Percentiles rank a stretch among this genome's conserved stretches.
These are phyloP conservation scores for Tarenaya hassleriana DNA, from an alignment of 345 rosid species.

Conservation along the genomic window DNA sequence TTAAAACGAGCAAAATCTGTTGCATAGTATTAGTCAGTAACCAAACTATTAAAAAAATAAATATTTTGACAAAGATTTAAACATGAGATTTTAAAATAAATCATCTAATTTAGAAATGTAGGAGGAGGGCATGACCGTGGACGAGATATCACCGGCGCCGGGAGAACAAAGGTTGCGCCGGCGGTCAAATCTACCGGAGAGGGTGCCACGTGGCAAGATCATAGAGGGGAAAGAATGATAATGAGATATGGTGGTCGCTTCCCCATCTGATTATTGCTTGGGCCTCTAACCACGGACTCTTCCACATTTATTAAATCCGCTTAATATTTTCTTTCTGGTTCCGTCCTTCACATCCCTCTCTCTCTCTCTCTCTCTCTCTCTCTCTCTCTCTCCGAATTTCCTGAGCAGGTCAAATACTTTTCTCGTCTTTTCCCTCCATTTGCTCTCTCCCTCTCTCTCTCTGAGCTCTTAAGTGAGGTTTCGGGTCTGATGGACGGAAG, in stretches of 20 bases:
- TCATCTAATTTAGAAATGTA: no score
- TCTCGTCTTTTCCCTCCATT: slow-evolving; percentile 24
- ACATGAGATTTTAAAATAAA: no score
- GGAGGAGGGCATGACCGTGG: no score
- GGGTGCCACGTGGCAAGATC: no score
- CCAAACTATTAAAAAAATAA: no score
- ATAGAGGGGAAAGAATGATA: no score
- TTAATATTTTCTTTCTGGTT: slow-evolving; percentile 31
- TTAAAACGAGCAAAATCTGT: no score
- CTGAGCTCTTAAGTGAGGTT: slow-evolving; percentile 19
- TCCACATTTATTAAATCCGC: slow-evolving; percentile 37
- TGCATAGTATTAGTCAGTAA: no score
- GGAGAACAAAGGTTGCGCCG: no score
- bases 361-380: slow-evolving; percentile 10
- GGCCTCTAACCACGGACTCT: slow-evolving; percentile 26
- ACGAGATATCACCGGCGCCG: no score
- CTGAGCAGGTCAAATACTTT: slow-evolving; percentile 31
- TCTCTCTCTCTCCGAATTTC: slow-evolving; percentile 11
- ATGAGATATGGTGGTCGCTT: slow-evolving; percentile 8
- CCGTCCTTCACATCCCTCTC: slow-evolving; percentile 12
- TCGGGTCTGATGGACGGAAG: slow-evolving; percentile 38
- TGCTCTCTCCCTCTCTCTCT: slow-evolving; percentile 19
- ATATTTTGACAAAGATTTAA: no score
- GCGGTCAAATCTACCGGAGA: no score
- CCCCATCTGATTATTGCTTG: slow-evolving; percentile 17